Base-by-base conservation (phyloP, 441 rosid genomes). In the Populus trichocarpa region DNA sequence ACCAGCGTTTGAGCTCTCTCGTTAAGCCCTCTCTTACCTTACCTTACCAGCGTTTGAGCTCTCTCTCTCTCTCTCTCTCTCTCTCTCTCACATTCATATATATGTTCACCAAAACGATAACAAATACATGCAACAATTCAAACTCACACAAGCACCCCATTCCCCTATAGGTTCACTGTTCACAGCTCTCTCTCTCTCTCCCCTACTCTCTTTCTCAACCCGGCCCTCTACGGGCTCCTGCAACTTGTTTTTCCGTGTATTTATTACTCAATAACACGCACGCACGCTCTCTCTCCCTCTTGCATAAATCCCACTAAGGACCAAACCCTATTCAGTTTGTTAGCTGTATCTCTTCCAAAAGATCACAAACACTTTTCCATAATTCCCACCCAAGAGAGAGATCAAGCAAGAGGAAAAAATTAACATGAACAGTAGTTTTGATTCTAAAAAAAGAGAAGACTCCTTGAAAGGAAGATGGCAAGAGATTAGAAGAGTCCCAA, bases 401-500 rank as follows among this genome's bases (percentile, higher is more conserved):
- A 61, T 2, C 72, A 57, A 76, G 32, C 38, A 69, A 32, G 50
- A 61, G n/a, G 69, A 69, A 12, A 12, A 18, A 6, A 67, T 6
- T n/a, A 57, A 10, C 33, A 80, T 63, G 92, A 89, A 84, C 79
- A 83, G 81, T 77, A 30, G 32, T 30, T 87, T 86, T 72, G 88
- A 87, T 70, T 72, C 89, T 70, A 63, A 76, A 40, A 91, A 85
- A 77, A 84, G 81, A 73, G 90, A 87, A 79, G 90, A 76, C 33
- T 79, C 93, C 28, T 38, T 84, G 40, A 90, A 87, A 79, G 81
- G 87, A 76, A 89, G 86, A 83, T 83, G 86, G 87, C 90, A 86
- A 74, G 89, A 84, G 50, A 82, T 38, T 40, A 81, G 76, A 72
- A 4, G 63, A 25, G 42, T 73, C 71, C 72, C 83, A 25, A 74